phyloP scores from a whole-genome alignment of 768 basidiomycete species.

The Galerina marginata region DNA sequence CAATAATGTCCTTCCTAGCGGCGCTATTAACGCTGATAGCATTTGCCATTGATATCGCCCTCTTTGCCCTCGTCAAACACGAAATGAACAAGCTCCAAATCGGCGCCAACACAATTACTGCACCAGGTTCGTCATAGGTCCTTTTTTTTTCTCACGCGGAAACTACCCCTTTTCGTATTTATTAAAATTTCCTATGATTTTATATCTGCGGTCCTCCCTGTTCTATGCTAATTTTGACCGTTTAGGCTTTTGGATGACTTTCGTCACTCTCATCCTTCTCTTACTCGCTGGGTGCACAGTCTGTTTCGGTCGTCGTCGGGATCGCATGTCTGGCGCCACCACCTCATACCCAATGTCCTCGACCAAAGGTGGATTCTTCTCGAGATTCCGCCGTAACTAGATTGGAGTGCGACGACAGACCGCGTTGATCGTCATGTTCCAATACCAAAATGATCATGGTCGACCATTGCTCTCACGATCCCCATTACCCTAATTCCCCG shows the following conservation, averaged over 20 bases:
- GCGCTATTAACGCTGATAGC: slow-evolving; percentile 71
- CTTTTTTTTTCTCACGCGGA: slow-evolving; percentile 3
- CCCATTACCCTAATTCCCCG: not conserved
- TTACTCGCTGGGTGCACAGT: slow-evolving; percentile 70
- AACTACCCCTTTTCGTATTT: not conserved
- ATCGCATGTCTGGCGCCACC: slow-evolving; percentile 46
- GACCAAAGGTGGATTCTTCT: slow-evolving; percentile 8
- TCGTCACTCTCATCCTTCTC: slow-evolving; percentile 67
- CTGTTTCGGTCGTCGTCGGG: slow-evolving; percentile 68
- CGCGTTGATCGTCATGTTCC: not conserved
- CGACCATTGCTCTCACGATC: not conserved
- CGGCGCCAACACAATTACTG: slow-evolving; percentile 55
- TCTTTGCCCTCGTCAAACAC: slow-evolving; percentile 65
- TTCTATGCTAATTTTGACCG: not conserved
- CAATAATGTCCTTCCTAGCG: slow-evolving; percentile 73
- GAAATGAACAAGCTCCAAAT: slow-evolving; percentile 58
- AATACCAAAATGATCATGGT: not conserved
- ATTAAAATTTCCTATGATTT: not conserved
- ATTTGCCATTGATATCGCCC: slow-evolving; percentile 78
- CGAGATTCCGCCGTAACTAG: slow-evolving; percentile 13
- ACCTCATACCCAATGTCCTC: slow-evolving; percentile 11
- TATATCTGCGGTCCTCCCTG: not conserved
- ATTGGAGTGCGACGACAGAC: not conserved
- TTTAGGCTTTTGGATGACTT: slow-evolving; percentile 78
- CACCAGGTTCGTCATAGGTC: slow-evolving; percentile 55